Percentiles rank a stretch among this genome's conserved stretches.
phyloP scores from a whole-genome alignment of 768 basidiomycete genomes.

The Leccinum aurantiacum region DNA sequence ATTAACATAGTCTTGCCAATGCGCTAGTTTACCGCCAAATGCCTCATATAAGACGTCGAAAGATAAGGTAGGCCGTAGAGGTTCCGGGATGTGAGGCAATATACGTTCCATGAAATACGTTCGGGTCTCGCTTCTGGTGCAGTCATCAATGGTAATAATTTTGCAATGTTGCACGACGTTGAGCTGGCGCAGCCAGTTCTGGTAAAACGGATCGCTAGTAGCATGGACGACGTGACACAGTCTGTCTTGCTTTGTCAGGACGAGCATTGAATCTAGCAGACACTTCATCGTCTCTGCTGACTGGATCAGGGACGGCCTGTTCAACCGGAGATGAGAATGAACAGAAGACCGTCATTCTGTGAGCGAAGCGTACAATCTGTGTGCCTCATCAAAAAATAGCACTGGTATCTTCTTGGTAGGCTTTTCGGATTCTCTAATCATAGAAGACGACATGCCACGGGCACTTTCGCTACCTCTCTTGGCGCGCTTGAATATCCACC shows the following conservation, averaged over 20 bases:
- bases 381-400: constrained; percentile 84
- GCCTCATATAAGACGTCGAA: constrained; percentile 77
- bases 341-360: not conserved
- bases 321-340: constrained; percentile 3
- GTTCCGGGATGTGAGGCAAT: constrained; percentile 68
- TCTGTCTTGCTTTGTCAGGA: constrained; percentile 85
- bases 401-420: constrained; percentile 70
- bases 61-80: constrained; percentile 50
- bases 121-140: constrained; percentile 68
- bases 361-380: constrained; percentile 59
- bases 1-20: constrained; percentile 78
- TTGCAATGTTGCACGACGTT: constrained; percentile 85
- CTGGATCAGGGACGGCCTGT: constrained; percentile 71
- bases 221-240: constrained; percentile 81
- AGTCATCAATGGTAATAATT: constrained; percentile 81
- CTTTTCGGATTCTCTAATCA: constrained; percentile 35
- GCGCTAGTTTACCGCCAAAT: constrained; percentile 82
- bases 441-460: constrained; percentile 32
- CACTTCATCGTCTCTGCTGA: constrained; percentile 82
- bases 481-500: constrained; percentile 31
- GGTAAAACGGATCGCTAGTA: constrained; percentile 83
- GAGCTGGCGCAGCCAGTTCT: constrained; percentile 77
- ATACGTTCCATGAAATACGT: constrained; percentile 65
- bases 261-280: constrained; percentile 81
- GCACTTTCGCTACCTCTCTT: constrained; percentile 30